Evolutionary conservation across 2,329 filamentous ascomycete genomes (phyloP).

Genomic region (Zymoseptoria brevis): DNA sequence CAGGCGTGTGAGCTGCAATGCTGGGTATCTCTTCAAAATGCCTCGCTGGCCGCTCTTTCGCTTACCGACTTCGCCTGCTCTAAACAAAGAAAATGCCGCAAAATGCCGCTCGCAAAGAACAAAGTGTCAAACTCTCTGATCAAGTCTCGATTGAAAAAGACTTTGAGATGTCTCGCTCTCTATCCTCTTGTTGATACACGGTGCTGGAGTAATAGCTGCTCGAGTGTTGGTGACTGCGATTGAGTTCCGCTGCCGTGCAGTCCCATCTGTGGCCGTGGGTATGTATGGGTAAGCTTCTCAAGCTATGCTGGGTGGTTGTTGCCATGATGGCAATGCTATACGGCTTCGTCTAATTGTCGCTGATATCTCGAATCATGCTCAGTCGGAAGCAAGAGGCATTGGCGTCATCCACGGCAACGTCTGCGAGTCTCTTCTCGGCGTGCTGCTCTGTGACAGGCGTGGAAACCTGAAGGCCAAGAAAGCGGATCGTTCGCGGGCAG

Average conservation of each 20-base stretch:
- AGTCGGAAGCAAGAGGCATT: not conserved
- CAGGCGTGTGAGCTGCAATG: not conserved
- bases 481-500: not conserved
- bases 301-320: not conserved
- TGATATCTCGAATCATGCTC: not conserved
- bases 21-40: not conserved
- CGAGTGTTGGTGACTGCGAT: not conserved
- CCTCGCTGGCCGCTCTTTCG: not conserved
- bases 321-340: not conserved
- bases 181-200: not conserved
- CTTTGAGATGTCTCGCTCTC: not conserved
- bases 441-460: not conserved
- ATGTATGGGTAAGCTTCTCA: not conserved
- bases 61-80: not conserved
- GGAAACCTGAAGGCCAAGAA: not conserved
- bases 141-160: not conserved
- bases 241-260: not conserved
- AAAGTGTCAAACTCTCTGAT: not conserved
- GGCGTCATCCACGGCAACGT: not conserved
- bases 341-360: not conserved
- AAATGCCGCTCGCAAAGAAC: not conserved
- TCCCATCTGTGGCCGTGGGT: not conserved
- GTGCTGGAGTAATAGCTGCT: not conserved
- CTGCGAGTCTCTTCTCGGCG: not conserved
- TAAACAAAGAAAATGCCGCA: not conserved